These are phyloP conservation scores for Cercospora nicotianae DNA, from an alignment of 2,329 filamentous ascomycete species.

Conservation along the genomic window DNA sequence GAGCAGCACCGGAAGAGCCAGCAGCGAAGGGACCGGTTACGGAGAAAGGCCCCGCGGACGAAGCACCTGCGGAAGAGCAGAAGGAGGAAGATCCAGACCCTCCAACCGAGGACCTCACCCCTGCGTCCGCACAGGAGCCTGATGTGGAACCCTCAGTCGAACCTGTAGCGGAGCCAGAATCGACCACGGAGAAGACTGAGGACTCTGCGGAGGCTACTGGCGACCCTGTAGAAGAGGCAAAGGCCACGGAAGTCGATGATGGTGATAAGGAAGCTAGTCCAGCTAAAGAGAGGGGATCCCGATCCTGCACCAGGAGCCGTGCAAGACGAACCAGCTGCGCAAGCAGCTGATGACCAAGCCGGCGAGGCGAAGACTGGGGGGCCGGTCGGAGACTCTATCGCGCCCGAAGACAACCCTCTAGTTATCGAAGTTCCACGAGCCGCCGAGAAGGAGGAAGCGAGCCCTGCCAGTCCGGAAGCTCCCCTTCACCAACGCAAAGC, in stretches of 20 bases:
- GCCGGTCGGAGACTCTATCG: background rate
- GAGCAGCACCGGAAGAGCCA: background rate
- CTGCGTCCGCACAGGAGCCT: background rate
- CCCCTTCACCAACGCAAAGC: conserved; percentile 31
- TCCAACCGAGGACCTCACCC: background rate
- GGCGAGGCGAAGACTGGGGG: background rate
- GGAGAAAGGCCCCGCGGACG: background rate
- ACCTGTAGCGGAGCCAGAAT: background rate
- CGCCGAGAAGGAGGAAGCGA: background rate
- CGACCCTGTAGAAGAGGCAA: background rate
- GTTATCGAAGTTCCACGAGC: background rate
- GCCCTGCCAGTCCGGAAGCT: background rate
- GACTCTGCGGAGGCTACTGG: background rate
- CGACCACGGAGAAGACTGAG: background rate
- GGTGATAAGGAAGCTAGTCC: background rate
- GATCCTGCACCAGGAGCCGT: background rate
- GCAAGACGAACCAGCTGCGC: background rate
- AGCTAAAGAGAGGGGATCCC: background rate
- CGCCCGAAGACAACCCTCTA: background rate
- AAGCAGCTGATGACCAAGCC: background rate
- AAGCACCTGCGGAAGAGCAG: background rate
- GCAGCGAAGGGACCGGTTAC: background rate
- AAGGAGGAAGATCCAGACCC: background rate
- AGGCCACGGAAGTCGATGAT: background rate
- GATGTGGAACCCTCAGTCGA: background rate